A percentile compares a stretch with the other conserved stretches of the same genome.
These are phyloP conservation scores for Penicillium lagena DNA, from an alignment of 495 filamentous ascomycete species.

Conservation along the genomic window DNA sequence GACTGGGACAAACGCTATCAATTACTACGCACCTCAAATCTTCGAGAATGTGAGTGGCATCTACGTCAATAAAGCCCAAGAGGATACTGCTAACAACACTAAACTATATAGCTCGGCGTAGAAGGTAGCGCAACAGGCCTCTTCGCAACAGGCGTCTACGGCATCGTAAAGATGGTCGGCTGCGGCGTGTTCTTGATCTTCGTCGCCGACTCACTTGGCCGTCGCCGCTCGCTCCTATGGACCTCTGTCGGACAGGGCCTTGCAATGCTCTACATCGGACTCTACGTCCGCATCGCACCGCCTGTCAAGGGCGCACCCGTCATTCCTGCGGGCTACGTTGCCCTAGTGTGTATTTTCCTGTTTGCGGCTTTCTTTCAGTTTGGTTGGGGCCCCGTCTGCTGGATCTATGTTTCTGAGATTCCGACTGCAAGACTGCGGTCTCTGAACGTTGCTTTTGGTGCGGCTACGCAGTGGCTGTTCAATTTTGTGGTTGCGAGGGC, in stretches of 20 bases:
- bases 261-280: constrained; percentile 74
- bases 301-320: constrained; percentile 45
- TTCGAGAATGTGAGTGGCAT: constrained; percentile 12
- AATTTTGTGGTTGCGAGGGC: constrained; percentile 35
- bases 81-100: not conserved
- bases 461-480: constrained; percentile 55
- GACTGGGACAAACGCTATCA: constrained; percentile 61
- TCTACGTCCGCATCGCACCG: constrained; percentile 69
- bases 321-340: constrained; percentile 56
- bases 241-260: constrained; percentile 64
- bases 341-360: constrained; percentile 64
- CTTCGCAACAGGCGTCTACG: constrained; percentile 50
- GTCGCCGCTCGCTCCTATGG: constrained; percentile 64
- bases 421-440: constrained; percentile 61
- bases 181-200: constrained; percentile 62
- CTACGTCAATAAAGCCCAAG: not conserved
- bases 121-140: constrained; percentile 39
- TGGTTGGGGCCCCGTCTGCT: constrained; percentile 73
- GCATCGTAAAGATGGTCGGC: constrained; percentile 47
- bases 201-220: constrained; percentile 65
- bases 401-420: constrained; percentile 73
- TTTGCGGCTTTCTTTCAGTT: constrained; percentile 75
- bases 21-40: constrained; percentile 70
- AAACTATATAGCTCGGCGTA: constrained; percentile 30
- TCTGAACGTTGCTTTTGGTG: constrained; percentile 60